Conservation (phyloP, 2,329 filamentous ascomycete species). For the Calycina marina region DNA sequence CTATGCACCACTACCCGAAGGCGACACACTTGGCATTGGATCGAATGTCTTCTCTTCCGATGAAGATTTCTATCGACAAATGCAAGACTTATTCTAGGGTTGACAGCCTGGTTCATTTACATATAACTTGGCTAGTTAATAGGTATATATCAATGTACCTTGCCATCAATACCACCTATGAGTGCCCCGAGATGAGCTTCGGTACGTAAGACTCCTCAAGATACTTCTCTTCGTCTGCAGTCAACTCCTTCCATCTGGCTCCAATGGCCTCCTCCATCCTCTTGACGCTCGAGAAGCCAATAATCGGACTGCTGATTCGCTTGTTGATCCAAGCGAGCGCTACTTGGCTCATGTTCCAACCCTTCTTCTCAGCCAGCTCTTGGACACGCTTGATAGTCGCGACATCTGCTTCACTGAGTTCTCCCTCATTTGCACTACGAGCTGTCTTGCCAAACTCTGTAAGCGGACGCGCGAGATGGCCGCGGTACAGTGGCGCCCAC, state of each 20-base stretch:
- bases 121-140: no score
- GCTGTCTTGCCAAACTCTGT: slow-evolving; percentile 12
- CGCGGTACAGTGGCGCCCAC: slow-evolving; percentile 24
- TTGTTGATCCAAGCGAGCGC: slow-evolving; percentile 39
- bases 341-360: slow-evolving; percentile 42
- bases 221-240: slow-evolving; percentile 35
- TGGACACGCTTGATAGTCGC: slow-evolving; percentile 38
- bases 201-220: slow-evolving; percentile 38
- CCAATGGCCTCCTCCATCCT: slow-evolving; percentile 38
- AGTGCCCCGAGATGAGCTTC: slow-evolving; percentile 24
- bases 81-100: slow-evolving; percentile 21
- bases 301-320: slow-evolving; percentile 32
- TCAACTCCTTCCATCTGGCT: slow-evolving; percentile 26
- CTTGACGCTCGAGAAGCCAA: slow-evolving; percentile 34
- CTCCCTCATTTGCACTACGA: slow-evolving; percentile 17
- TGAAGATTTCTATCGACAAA: slow-evolving; percentile 22
- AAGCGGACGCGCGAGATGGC: slow-evolving; percentile 21
- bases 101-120: background rate
- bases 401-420: slow-evolving; percentile 29
- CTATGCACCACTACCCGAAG: slow-evolving; percentile 8
- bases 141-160: background rate
- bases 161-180: slow-evolving; percentile 2
- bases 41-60: slow-evolving; percentile 21
- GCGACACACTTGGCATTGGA: slow-evolving; percentile 11
- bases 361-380: slow-evolving; percentile 40